Percentiles rank a stretch among this genome's conserved stretches.
phyloP scores from a whole-genome alignment of 2,329 filamentous ascomycete genomes.

The Aspergillus transmontanensis region DNA sequence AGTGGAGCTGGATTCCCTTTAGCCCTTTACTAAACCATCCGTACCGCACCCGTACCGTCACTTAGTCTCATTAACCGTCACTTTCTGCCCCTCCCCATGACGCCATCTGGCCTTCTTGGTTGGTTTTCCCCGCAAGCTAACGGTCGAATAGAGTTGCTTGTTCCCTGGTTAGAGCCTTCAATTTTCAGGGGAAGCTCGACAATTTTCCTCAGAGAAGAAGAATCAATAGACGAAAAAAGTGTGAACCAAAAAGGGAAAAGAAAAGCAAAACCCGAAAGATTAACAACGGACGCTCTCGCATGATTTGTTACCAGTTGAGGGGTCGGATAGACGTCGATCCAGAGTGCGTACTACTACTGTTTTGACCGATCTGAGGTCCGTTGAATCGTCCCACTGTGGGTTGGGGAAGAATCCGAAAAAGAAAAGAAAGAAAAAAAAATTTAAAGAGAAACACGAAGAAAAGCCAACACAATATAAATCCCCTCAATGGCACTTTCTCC shows the following conservation, averaged over 20 bases:
- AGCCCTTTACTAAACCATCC: background rate
- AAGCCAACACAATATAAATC: slow-evolving; percentile 8
- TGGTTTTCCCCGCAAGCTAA: slow-evolving; percentile 20
- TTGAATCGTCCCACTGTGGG: background rate
- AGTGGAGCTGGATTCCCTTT: background rate
- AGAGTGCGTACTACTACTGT: background rate
- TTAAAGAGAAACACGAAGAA: background rate
- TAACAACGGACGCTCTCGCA: background rate
- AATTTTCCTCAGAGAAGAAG: background rate
- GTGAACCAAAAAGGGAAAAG: background rate
- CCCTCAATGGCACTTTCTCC: slow-evolving; percentile 19
- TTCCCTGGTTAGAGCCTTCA: background rate
- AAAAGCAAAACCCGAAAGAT: background rate
- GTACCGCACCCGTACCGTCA: slow-evolving; percentile 11
- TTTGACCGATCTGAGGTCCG: background rate
- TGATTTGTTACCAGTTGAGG: background rate
- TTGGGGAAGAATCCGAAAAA: background rate
- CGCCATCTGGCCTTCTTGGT: slow-evolving; percentile 19
- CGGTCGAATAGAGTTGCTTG: slow-evolving; percentile 11
- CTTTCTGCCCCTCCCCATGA: slow-evolving; percentile 18
- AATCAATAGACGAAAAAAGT: background rate
- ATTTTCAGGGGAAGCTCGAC: background rate
- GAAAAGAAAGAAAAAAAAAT: background rate
- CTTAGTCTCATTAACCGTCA: slow-evolving; percentile 13
- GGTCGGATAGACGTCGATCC: background rate